Evolutionary conservation across 1,139 yeast genomes (phyloP).

Genomic region (Geotrichum armillariae): DNA sequence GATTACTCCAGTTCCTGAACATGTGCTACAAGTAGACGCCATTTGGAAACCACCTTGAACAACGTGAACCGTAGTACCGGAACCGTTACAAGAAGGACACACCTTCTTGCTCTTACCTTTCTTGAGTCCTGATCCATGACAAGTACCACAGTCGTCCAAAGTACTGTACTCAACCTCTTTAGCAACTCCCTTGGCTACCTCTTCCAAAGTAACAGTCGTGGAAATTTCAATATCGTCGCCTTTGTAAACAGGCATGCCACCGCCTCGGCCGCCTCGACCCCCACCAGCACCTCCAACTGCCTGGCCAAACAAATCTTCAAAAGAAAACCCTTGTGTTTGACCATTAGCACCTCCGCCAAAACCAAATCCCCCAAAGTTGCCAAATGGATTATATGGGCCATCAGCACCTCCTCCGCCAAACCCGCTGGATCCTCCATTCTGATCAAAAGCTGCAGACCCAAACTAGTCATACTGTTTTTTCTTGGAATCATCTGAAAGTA

Average conservation of each 20-base stretch:
- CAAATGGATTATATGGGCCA: conserved; percentile 40
- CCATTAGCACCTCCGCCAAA: conserved; percentile 41
- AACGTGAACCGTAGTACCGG: conserved; percentile 85
- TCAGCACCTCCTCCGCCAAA: conserved; percentile 39
- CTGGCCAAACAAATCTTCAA: conserved; percentile 80
- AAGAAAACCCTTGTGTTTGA: conserved; percentile 50
- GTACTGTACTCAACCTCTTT: conserved; percentile 71
- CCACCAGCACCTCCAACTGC: conserved; percentile 54
- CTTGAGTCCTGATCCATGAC: conserved; percentile 85
- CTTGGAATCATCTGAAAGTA: conserved; percentile 82
- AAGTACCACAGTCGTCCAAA: conserved; percentile 72
- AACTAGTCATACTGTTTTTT: conserved; percentile 87
- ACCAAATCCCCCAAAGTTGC: conserved; percentile 52
- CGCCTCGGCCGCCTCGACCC: conserved; percentile 32
- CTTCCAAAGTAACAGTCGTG: conserved; percentile 75
- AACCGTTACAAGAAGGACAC: conserved; percentile 87
- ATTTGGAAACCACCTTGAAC: conserved; percentile 95
- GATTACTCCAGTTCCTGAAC: conserved; percentile 86
- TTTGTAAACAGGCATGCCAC: conserved; percentile 64
- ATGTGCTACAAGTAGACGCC: conserved; percentile 87
- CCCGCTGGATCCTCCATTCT: conserved; percentile 36
- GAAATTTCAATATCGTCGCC: conserved; percentile 89
- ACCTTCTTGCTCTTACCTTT: conserved; percentile 72
- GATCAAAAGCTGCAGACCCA: conserved; percentile 84
- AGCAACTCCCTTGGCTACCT: conserved; percentile 77